Base-by-base conservation (phyloP, 768 basidiomycete genomes). In the Lentinula edodes region DNA sequence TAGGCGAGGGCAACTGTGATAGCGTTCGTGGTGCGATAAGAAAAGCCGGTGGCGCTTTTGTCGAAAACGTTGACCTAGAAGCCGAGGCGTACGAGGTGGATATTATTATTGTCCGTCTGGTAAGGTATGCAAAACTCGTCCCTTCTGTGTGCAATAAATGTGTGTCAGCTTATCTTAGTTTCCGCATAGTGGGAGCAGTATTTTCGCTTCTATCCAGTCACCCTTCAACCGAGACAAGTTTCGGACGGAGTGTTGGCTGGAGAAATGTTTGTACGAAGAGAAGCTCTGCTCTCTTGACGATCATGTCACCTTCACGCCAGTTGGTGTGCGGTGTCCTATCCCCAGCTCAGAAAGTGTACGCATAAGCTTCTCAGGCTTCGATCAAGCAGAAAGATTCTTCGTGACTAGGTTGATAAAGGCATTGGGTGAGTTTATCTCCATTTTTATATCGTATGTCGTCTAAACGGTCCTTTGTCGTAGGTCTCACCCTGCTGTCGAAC, bases 211-310 rank as follows among this genome's bases (percentile, higher is more conserved):
- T 43, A 18, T 46, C 13, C 43, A 36, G 8, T 38, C 39, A 8
- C 45, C 20, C 10, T 23, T 10, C n/a, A 90, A 80, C 65, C 74
- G 72, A 2, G 79, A 81, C 36, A 89, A 91, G 65, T 92, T 86
- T 67, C 83, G 94, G 48, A 96, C 95, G 0, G 95, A 97, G 71
- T 95, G 92, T 69, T 98, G 95, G 95, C 78, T 98, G 1, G 95
- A 98, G 71, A 83, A 83, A 48, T 96, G 91, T 66, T 81, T 93
- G 13, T 88, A 83, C 58, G 85, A 88, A 61, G 88, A 91, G 50
- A 80, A 82, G n/a, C 74, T 96, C 55, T 88, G 89, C 67, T 70
- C 75, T 16, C 76, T 83, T 0, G 82, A 86, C 1, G 89, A 89
- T 46, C 86, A 93, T 64, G 69, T 91, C 12, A 83, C 86, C 0